phyloP scores from a whole-genome alignment of 106 monocot species.

The Dioscorea dumetorum region DNA sequence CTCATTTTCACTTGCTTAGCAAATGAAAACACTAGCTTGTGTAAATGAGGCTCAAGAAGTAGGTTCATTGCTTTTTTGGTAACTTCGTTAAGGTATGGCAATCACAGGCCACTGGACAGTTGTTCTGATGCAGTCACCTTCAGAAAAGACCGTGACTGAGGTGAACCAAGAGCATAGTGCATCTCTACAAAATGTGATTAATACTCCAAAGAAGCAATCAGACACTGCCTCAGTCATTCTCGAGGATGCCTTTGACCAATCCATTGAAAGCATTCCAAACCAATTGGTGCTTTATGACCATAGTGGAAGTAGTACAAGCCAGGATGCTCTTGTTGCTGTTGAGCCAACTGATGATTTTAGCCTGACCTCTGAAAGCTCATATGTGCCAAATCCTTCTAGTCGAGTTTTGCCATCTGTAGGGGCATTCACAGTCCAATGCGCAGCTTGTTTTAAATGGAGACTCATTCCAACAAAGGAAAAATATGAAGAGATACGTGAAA shows the following conservation, averaged over 20 bases:
- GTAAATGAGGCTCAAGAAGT: too few species aligned
- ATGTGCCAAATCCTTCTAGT: constrained; percentile 18
- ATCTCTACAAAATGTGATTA: constrained; percentile 5
- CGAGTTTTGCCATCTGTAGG: constrained; percentile 51
- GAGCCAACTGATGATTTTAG: constrained; percentile 11
- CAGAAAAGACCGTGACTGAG: not conserved
- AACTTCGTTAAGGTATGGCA: not conserved
- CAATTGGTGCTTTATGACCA: constrained; percentile 45
- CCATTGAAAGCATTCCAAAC: constrained; percentile 30
- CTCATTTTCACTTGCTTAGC: too few species aligned
- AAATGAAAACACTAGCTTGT: too few species aligned
- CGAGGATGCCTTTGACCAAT: constrained; percentile 11
- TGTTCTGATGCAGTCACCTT: constrained; percentile 13
- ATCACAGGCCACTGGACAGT: not conserved
- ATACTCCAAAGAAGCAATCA: constrained; percentile 4
- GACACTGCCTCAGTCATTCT: constrained; percentile 4
- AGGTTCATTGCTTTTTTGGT: too few species aligned
- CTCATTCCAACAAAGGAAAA: constrained; percentile 87
- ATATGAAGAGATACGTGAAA: constrained; percentile 88
- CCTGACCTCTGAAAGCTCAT: constrained; percentile 12
- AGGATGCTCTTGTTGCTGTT: constrained; percentile 16
- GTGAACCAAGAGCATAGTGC: not conserved
- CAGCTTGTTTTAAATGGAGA: constrained; percentile 83
- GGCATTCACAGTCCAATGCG: constrained; percentile 81
- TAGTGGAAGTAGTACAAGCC: constrained; percentile 8